A percentile compares a stretch with the other conserved stretches of the same genome.
Evolutionary conservation across 495 filamentous ascomycete genomes (phyloP).

Genomic region (Rhypophila decipiens): DNA sequence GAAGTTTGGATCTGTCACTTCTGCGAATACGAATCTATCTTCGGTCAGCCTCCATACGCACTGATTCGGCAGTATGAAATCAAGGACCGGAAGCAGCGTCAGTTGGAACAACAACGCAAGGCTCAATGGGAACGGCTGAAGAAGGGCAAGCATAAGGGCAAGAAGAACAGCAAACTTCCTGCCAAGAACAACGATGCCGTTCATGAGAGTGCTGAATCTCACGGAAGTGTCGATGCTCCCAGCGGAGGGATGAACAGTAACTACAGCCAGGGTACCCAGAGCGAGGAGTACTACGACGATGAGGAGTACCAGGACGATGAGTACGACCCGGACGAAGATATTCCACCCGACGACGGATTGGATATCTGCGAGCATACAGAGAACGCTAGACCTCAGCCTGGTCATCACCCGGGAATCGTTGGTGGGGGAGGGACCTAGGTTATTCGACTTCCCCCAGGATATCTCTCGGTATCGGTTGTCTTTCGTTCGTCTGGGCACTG

Average conservation of each 20-base stretch:
- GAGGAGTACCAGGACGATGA: slow-evolving; percentile 33
- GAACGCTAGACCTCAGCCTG: not conserved
- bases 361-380: slow-evolving; percentile 20
- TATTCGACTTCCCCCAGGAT: too few species aligned
- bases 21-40: slow-evolving; percentile 83
- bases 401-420: not conserved
- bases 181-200: slow-evolving; percentile 49
- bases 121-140: slow-evolving; percentile 89
- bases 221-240: slow-evolving; percentile 17
- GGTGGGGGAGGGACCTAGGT: not conserved
- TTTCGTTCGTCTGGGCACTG: too few species aligned
- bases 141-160: slow-evolving; percentile 84
- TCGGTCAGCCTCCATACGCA: slow-evolving; percentile 73
- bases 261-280: slow-evolving; percentile 24
- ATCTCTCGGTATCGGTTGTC: too few species aligned
- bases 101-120: slow-evolving; percentile 73
- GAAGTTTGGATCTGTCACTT: slow-evolving; percentile 95
- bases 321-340: slow-evolving; percentile 26
- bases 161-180: slow-evolving; percentile 56
- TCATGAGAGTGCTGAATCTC: slow-evolving; percentile 16
- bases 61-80: slow-evolving; percentile 89
- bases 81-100: slow-evolving; percentile 81
- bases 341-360: slow-evolving; percentile 14
- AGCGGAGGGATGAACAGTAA: slow-evolving; percentile 21
- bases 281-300: slow-evolving; percentile 31